Base-by-base conservation (phyloP, 371 early-diverging fungal species). In the Capillidium heterosporum region DNA sequence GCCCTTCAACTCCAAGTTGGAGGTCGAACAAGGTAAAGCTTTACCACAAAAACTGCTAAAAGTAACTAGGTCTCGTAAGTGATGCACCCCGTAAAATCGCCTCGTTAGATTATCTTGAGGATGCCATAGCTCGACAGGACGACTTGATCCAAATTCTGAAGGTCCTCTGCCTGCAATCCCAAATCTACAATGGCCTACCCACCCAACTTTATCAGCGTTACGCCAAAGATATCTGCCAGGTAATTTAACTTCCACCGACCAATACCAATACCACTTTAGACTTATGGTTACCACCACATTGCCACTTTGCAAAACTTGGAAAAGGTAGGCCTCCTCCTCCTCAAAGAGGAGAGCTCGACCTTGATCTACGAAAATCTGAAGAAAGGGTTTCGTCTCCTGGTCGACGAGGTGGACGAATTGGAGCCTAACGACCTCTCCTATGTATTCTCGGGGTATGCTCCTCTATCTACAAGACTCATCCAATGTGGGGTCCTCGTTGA, bases 401-500 rank as follows among this genome's bases (percentile, higher is more conserved):
- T 88, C 23, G 88, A 89, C 58, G 84, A 94, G 42, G 87, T 87
- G 19, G 80, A 87, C 57, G 91, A 90, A 58, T 75, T 79, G 32
- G 74, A 81, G 40, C 90, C 91, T 0, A 80, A 81, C 42, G 95
- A 95, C 67, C 77, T 89, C 0, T 78, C 89, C 0, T 94, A 90
- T 60, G 93, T 92, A 17, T 93, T 89, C 61, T 86, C 89, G 0
- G 97, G 97, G 1, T 95, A 87, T 65, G 95, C 93, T 1, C 95
- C 97, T 1, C 56, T 92, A 28, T 80, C 81, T 28, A 78, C 90
- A 5, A 82, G 97, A 42, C 68, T 95, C 31, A 74, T 95, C n/a
- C 90, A 96, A 63, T 78, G 78, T 53, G 85, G 88, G 17, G 61
- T 35, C 4, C 35, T 35, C 13, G 13, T 63, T 24, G 57, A 39